Conservation (phyloP, 2,329 filamentous ascomycete genomes). For the Penicillium sp. region DNA sequence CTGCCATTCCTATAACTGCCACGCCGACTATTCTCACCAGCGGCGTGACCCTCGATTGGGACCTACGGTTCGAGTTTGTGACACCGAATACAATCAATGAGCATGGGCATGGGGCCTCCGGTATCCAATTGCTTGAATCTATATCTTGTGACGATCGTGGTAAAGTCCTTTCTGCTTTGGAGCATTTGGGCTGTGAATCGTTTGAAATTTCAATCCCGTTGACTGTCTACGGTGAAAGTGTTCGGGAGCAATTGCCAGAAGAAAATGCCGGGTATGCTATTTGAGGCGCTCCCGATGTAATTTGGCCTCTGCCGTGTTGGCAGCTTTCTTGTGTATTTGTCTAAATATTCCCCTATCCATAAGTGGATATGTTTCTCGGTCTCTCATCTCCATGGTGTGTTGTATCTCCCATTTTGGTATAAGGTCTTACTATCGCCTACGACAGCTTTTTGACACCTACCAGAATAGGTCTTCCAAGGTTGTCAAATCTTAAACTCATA, state of each 20-base stretch:
- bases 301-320: slow-evolving; percentile 8
- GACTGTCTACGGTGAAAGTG: slow-evolving; percentile 68
- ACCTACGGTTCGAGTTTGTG: slow-evolving; percentile 87
- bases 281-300: slow-evolving; percentile 19
- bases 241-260: slow-evolving; percentile 43
- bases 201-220: slow-evolving; percentile 88
- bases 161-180: slow-evolving; percentile 72
- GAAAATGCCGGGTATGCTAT: slow-evolving; percentile 44
- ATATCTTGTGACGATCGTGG: slow-evolving; percentile 78
- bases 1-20: slow-evolving; percentile 77
- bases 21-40: slow-evolving; percentile 92
- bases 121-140: slow-evolving; percentile 68
- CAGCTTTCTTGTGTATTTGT: slow-evolving; percentile 8
- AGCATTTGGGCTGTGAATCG: slow-evolving; percentile 79
- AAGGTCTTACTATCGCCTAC: background rate
- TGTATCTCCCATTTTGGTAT: background rate
- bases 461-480: background rate
- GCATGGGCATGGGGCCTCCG: slow-evolving; percentile 36
- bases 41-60: slow-evolving; percentile 85
- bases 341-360: slow-evolving; percentile 15
- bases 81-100: slow-evolving; percentile 60
- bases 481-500: background rate
- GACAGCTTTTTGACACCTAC: background rate
- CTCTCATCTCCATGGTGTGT: background rate
- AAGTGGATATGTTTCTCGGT: slow-evolving; percentile 4